Evolutionary conservation across 768 basidiomycete species (phyloP), one percentile per base, ranked within the genome.

Genomic region (Paxillus rubicundulus): DNA sequence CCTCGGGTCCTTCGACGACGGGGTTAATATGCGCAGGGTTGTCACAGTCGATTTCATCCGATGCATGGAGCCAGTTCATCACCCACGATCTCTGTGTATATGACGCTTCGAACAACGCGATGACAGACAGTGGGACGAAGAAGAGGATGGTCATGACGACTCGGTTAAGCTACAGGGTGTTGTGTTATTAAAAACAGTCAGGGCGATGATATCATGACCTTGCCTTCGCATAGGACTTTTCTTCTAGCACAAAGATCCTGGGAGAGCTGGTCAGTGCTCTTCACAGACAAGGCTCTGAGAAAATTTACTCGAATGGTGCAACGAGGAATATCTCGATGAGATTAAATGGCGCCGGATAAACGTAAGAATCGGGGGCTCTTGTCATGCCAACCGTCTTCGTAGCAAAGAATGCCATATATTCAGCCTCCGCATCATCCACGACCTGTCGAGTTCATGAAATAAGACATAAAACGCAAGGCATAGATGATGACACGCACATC

Each of bases 261-360:
- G 1, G 17, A 21, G 36, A 45, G 58, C 43, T 12, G 37, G 42
- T 55, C 50, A 47, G 18, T 49, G 38, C 9, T 12, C 42, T 36
- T 14, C 34, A 40, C 9, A 41, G 39, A 16, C 43, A 47, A 14
- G 2, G 3, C 18, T 37, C 9, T 20, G 18, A 43, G 39, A 10
- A 8, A 21, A 75, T 89, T 62, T 61, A 96, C 92, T 96, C 94
- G 45, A 92, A 76, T 16, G 95, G 95, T 2, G 85, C 89, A 52
- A 96, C 74, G 27, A 96, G 71, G 64, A 92, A 66, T 1, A 77
- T 73, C 70, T 98, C 95, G 54, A 95, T 71, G 24, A 97, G 73
- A 67, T 96, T 97, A 77, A 96, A 95, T 1, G 95, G 95, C 0
- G 94, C 89, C 30, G 92, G 92, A 67, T 93, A 95, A 45, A 92